Base-by-base conservation (phyloP, 352 stramenopile genomes). In the Pythium grandisporangium region DNA sequence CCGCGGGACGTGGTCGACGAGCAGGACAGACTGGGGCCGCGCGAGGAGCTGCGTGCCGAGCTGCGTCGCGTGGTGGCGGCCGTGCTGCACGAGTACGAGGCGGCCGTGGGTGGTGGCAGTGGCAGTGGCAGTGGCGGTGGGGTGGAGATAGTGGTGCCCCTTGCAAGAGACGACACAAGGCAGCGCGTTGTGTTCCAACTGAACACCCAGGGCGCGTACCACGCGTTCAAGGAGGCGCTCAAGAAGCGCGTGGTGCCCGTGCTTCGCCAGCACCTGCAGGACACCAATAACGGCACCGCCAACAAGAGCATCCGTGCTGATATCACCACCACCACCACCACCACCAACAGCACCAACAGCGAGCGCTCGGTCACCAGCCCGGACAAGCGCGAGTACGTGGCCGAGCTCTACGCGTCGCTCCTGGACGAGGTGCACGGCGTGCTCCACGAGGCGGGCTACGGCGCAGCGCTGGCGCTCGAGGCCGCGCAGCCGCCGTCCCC, bases 181-280 rank as follows among this genome's bases (percentile, higher is more conserved):
- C 71, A 84, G 51, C 69, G 63, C 20, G 65, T 93, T 12, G 69
- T 93, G 21, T 89, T 85, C 36, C 58, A 75, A 7, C 57, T 93
- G 3, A 93, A 93, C 50, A 70, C 77, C 2, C 61, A 88, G 25
- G 75, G 78, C 12, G 49, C 64, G 21, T 93, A 93, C 52, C 78
- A 90, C 45, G 59, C 58, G 16, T 88, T 93, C 42, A 93, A 90
- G 41, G 73, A 93, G 46, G 53, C 72, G 36, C 72, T 93, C 35
- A 89, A 89, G 60, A 86, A 85, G 48, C 75, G 66, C 32, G 61
- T 92, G n/a, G 58, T 90, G 6, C 63, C 70, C 6, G 37, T 93
- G 10, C 81, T 90, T 30, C 71, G 74, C 8, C 67, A 88, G 38
- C 54, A 57, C 17, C 81, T 61, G 13, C 55, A 54, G 23, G 48